Evolutionary conservation across 2,329 filamentous ascomycete species (phyloP).

Genomic region (Penicillium paneum): DNA sequence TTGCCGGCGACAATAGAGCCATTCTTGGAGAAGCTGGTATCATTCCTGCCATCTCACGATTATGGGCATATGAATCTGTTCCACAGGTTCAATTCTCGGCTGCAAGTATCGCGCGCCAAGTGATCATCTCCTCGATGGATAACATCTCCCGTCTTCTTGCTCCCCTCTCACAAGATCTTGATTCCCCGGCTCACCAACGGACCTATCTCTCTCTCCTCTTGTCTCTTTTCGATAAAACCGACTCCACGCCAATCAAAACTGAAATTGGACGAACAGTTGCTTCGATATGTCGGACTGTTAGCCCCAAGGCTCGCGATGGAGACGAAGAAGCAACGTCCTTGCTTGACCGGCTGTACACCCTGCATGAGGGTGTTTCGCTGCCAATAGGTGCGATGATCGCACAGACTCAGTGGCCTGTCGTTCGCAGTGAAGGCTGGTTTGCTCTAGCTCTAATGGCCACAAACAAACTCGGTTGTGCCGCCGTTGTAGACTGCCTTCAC

Average conservation of each 20-base stretch:
- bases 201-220: constrained; percentile 45
- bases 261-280: constrained; percentile 48
- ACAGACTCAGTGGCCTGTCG: constrained; percentile 48
- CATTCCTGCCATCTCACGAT: constrained; percentile 37
- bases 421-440: constrained; percentile 51
- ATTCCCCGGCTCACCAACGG: constrained; percentile 27
- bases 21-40: constrained; percentile 40
- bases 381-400: constrained; percentile 45
- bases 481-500: constrained; percentile 36
- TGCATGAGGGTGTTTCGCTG: constrained; percentile 37
- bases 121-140: constrained; percentile 36
- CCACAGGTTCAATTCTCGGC: constrained; percentile 47
- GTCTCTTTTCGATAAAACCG: constrained; percentile 41
- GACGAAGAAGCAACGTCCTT: constrained; percentile 23
- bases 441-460: constrained; percentile 48
- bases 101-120: constrained; percentile 41
- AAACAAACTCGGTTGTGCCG: constrained; percentile 29
- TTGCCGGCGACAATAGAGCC: constrained; percentile 42
- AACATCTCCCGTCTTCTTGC: constrained; percentile 40
- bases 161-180: constrained; percentile 27
- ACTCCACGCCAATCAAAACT: constrained; percentile 45
- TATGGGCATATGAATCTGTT: constrained; percentile 43
- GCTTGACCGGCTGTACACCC: constrained; percentile 33
- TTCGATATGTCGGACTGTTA: constrained; percentile 43
- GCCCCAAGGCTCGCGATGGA: constrained; percentile 28